phyloP scores from a whole-genome alignment of 208 protist genomes.

The Leptomonas pyrrhocoris region DNA sequence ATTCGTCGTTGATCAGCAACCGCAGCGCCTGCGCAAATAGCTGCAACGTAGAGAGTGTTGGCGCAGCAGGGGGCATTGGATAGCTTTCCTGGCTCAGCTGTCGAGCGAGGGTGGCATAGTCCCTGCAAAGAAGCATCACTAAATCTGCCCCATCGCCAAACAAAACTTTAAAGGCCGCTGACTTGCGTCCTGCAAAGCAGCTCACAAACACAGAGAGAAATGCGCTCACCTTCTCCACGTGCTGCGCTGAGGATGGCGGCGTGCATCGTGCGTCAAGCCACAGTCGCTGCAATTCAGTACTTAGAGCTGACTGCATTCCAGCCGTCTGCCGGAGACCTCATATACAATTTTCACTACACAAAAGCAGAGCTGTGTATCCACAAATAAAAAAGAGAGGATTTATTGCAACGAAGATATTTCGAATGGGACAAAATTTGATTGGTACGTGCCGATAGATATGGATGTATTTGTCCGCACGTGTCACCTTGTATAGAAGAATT shows the following conservation, averaged over 20 bases:
- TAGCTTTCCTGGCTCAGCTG: slow-evolving; percentile 2
- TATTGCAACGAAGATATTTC: too few relatives aligned
- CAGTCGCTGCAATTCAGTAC: slow-evolving; percentile 38
- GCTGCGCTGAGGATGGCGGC: slow-evolving; percentile 26
- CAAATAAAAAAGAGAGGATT: slow-evolving; percentile 18
- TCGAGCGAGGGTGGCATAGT: slow-evolving; percentile 23
- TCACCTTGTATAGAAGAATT: too few relatives aligned
- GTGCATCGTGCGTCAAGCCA: slow-evolving; percentile 62
- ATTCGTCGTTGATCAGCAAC: slow-evolving; percentile 21
- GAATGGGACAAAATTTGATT: slow-evolving; percentile 13
- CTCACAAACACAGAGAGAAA: slow-evolving; percentile 47
- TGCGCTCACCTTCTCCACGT: slow-evolving; percentile 35
- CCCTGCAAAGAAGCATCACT: slow-evolving; percentile 31
- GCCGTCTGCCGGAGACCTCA: not conserved
- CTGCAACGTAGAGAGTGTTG: slow-evolving; percentile 24
- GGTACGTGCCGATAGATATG: too few relatives aligned
- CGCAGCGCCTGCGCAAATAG: slow-evolving; percentile 27
- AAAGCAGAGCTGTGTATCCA: slow-evolving; percentile 11
- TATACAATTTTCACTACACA: slow-evolving; percentile 5
- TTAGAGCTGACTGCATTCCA: slow-evolving; percentile 10
- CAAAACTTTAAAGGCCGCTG: slow-evolving; percentile 34
- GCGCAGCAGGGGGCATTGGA: not conserved
- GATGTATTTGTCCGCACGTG: too few relatives aligned
- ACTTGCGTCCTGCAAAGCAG: slow-evolving; percentile 36
- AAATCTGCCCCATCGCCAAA: slow-evolving; percentile 50